These are phyloP conservation scores for Polyporus arcularius DNA, from an alignment of 768 basidiomycete genomes.

Conservation along the genomic window DNA sequence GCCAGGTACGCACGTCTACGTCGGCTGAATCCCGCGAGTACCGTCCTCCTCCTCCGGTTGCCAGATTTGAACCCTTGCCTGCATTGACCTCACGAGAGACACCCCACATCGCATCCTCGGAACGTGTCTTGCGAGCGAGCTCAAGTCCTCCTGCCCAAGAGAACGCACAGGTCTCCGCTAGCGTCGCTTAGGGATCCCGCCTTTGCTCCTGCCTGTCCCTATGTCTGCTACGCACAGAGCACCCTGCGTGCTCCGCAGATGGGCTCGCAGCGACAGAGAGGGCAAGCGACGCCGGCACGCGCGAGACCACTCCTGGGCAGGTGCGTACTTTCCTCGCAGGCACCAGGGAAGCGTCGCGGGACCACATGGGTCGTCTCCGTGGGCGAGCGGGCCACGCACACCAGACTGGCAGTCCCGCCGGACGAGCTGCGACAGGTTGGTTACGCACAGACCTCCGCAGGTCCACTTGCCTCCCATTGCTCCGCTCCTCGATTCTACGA, in stretches of 20 bases:
- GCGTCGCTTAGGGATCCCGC: slow-evolving; percentile 55
- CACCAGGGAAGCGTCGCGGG: slow-evolving; percentile 59
- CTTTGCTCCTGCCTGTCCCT: slow-evolving; percentile 19
- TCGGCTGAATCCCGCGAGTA: slow-evolving; percentile 20
- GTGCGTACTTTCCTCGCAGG: slow-evolving; percentile 17
- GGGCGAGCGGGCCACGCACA: slow-evolving; percentile 48
- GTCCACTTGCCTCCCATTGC: slow-evolving; percentile 35
- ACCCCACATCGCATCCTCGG: slow-evolving; percentile 52
- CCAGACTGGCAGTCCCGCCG: slow-evolving; percentile 10
- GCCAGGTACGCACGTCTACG: slow-evolving; percentile 8
- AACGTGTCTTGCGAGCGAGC: slow-evolving; percentile 41
- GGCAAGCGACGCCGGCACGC: slow-evolving; percentile 55
- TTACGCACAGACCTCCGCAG: slow-evolving; percentile 37
- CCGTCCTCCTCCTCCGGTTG: slow-evolving; percentile 3
- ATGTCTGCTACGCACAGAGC: slow-evolving; percentile 20
- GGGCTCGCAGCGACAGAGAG: slow-evolving; percentile 25
- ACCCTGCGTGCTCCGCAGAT: slow-evolving; percentile 12
- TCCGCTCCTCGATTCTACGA: slow-evolving; percentile 22
- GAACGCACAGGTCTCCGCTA: slow-evolving; percentile 49
- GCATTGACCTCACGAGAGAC: slow-evolving; percentile 41
- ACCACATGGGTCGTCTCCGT: slow-evolving; percentile 22
- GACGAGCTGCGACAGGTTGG: slow-evolving; percentile 24
- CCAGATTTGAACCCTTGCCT: slow-evolving; percentile 12
- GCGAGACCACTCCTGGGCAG: slow-evolving; percentile 31
- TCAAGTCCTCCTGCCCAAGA: slow-evolving; percentile 16